These are phyloP conservation scores for Diaporthe aspalathi DNA, from an alignment of 2,329 filamentous ascomycete genomes.

Conservation along the genomic window DNA sequence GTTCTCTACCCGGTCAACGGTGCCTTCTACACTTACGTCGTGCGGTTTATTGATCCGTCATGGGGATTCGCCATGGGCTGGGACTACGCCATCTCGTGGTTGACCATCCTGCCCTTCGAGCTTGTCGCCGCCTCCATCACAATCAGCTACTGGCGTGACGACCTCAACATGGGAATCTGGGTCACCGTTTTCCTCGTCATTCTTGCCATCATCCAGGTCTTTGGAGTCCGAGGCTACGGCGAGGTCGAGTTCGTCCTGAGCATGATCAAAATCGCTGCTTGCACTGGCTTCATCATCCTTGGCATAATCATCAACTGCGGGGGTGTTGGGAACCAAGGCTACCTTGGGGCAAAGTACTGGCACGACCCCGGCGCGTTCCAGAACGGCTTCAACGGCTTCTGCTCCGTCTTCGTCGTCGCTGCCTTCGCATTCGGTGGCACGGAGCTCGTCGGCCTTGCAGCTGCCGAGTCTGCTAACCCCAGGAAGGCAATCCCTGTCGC, in stretches of 20 bases:
- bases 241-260: slow-evolving; percentile 70
- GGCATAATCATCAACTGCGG: slow-evolving; percentile 70
- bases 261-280: slow-evolving; percentile 68
- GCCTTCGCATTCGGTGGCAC: slow-evolving; percentile 64
- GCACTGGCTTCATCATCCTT: slow-evolving; percentile 73
- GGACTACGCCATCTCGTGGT: slow-evolving; percentile 63
- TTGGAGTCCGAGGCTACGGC: slow-evolving; percentile 68
- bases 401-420: slow-evolving; percentile 63
- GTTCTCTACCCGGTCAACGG: slow-evolving; percentile 71
- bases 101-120: slow-evolving; percentile 64
- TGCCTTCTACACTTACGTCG: slow-evolving; percentile 71
- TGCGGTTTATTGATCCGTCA: slow-evolving; percentile 70
- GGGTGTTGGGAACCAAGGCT: slow-evolving; percentile 65
- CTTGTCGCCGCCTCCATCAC: slow-evolving; percentile 65
- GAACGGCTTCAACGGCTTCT: slow-evolving; percentile 63
- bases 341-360: slow-evolving; percentile 73
- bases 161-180: slow-evolving; percentile 65
- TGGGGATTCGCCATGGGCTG: slow-evolving; percentile 67
- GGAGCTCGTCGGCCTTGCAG: slow-evolving; percentile 64
- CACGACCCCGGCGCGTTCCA: slow-evolving; percentile 65
- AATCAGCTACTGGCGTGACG: slow-evolving; percentile 63
- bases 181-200: slow-evolving; percentile 66
- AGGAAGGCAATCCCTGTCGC: slow-evolving; percentile 60
- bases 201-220: slow-evolving; percentile 63
- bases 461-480: slow-evolving; percentile 63